Evolutionary conservation across 2,329 filamentous ascomycete species (phyloP).

Genomic region (Microsporum ferrugineum): DNA sequence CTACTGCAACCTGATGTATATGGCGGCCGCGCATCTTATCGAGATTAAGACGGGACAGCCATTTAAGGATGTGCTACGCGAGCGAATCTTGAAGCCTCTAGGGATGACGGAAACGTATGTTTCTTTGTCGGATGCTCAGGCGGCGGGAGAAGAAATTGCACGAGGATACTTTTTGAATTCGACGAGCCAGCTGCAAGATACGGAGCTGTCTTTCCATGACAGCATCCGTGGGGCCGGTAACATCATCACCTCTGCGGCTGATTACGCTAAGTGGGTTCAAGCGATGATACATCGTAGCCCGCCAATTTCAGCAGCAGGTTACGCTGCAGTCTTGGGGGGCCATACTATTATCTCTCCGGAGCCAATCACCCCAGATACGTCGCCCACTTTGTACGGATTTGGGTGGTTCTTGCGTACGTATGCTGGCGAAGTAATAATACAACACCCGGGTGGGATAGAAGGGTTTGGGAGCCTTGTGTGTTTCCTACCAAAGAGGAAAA

Average conservation of each 20-base stretch:
- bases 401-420: slow-evolving; percentile 11
- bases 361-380: slow-evolving; percentile 5
- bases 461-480: slow-evolving; percentile 36
- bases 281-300: slow-evolving; percentile 24
- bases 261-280: slow-evolving; percentile 40
- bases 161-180: slow-evolving; percentile 18
- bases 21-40: slow-evolving; percentile 37
- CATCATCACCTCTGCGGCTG: slow-evolving; percentile 25
- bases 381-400: slow-evolving; percentile 8
- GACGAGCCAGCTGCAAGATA: slow-evolving; percentile 6
- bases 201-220: slow-evolving; percentile 10
- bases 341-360: slow-evolving; percentile 8
- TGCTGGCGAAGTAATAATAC: slow-evolving; percentile 29
- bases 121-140: slow-evolving; percentile 25
- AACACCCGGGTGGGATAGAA: slow-evolving; percentile 36
- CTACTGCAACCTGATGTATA: slow-evolving; percentile 46
- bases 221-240: slow-evolving; percentile 14
- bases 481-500: slow-evolving; percentile 37
- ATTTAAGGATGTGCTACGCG: slow-evolving; percentile 24
- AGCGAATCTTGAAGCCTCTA: slow-evolving; percentile 31
- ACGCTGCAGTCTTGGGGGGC: slow-evolving; percentile 6
- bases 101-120: slow-evolving; percentile 33
- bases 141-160: slow-evolving; percentile 17
- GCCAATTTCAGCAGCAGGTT: slow-evolving; percentile 9
- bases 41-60: slow-evolving; percentile 32